Evolutionary conservation across 139 green algal genomes (phyloP).

Genomic region (Spirogloea muscicola): DNA sequence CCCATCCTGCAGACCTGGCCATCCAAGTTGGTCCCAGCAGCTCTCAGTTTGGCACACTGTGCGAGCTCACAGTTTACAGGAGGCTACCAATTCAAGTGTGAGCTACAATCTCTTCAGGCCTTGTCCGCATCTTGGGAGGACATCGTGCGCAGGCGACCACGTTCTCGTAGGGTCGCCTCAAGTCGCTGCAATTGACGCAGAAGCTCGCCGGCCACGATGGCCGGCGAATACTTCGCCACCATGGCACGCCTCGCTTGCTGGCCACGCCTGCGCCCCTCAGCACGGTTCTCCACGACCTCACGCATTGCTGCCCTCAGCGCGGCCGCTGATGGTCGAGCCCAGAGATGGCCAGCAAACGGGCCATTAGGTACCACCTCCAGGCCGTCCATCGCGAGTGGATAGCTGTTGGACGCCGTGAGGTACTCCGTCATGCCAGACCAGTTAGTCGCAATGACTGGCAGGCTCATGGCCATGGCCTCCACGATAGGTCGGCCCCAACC

Average conservation of each 20-base stretch:
- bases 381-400: constrained; percentile 26
- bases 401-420: constrained; percentile 31
- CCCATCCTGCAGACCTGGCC: no score
- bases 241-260: constrained; percentile 22
- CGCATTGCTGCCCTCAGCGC: constrained; percentile 32
- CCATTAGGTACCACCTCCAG: constrained; percentile 17
- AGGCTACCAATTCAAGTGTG: no score
- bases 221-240: constrained; percentile 35
- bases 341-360: constrained; percentile 40
- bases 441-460: constrained; percentile 62
- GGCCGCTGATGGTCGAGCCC: constrained; percentile 26
- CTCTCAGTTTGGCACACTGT: no score
- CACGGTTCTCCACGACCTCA: constrained; percentile 17
- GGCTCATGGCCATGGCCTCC: constrained; percentile 63
- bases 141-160: no score
- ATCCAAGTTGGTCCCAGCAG: no score
- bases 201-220: constrained; percentile 1
- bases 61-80: no score
- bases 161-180: no score
- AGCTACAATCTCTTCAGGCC: no score
- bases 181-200: neutral
- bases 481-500: constrained; percentile 61
- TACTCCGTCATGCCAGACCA: constrained; percentile 61
- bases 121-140: no score
- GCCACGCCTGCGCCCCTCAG: constrained; percentile 20